Evolutionary conservation across 2,329 filamentous ascomycete genomes (phyloP), one percentile per base, ranked within the genome.

Genomic region (Fusarium tuaranense): DNA sequence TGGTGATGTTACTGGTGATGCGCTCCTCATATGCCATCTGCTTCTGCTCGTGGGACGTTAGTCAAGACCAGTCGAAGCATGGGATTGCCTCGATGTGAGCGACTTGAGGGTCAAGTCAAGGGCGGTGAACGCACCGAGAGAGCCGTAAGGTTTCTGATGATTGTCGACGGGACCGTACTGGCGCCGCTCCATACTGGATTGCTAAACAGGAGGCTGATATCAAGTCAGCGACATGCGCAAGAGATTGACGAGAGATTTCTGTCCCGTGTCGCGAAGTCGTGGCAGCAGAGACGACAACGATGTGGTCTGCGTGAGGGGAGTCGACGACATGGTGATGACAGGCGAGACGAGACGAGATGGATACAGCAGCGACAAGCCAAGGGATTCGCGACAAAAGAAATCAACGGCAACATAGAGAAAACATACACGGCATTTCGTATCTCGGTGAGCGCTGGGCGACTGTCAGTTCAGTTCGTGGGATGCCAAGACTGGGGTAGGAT

Each of bases 1-100:
- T 97, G 53, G 92, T 94, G 62, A 98, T 88, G 77, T 93, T 93
- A 67, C 82, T 82, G 22, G 81, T 76, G 63, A 90, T 81, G 53
- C 84, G 84, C 69, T 87, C 84, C 68, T 90, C 86, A 78, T 90
- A 90, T 65, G 87, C 86, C 79, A 91, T 81, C 69, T 87, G 79
- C 68, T 79, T 82, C 83, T 85, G 68, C 70, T 66, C 53, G 22
- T n/a, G 67, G n/a, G 67, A 57, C 41, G 70, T 77, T 68, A 79
- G 76, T 73, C 67, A 63, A 48, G 61, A 51, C 25, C 60, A 63
- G 36, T 22, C 64, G 22, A 46, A 41, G 20, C 22, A 41, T 41
- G 14, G 36, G 36, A 66, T 59, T 36, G 30, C 39, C 30, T 74
- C 51, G 22, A 51, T 18, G 27, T 51, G 27, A 44, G 55, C 36